Percentiles rank a stretch among this genome's conserved stretches.
phyloP scores from a whole-genome alignment of 73 alveolate species.

The Durusdinium trenchii region DNA sequence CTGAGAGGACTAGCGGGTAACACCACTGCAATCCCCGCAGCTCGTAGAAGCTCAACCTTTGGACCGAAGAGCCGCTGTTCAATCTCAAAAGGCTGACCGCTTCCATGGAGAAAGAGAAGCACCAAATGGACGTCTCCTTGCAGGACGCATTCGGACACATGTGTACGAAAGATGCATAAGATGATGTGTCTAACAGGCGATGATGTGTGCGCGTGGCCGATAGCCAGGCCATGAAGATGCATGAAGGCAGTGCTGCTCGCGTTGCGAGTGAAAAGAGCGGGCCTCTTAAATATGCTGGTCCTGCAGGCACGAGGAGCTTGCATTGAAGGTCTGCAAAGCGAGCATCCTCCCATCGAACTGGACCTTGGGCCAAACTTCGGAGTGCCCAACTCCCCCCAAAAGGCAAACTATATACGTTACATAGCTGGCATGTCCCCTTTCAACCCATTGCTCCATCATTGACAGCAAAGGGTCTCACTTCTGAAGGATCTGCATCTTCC shows the following conservation, averaged over 20 bases:
- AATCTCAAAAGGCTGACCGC: slow-evolving; percentile 54
- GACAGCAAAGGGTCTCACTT: not conserved
- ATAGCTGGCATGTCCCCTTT: not conserved
- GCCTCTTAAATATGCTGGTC: not conserved
- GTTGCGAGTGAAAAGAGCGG: not conserved
- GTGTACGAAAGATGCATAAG: not conserved
- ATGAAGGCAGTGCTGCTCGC: not conserved
- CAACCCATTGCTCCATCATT: not conserved
- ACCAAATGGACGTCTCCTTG: slow-evolving; percentile 37
- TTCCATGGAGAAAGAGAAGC: slow-evolving; percentile 53
- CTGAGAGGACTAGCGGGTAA: slow-evolving; percentile 74
- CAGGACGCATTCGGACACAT: not conserved
- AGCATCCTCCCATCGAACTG: not conserved
- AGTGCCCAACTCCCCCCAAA: not conserved
- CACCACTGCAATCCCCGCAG: slow-evolving; percentile 58
- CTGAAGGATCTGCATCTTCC: slow-evolving; percentile 54
- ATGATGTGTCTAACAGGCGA: not conserved
- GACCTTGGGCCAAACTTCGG: not conserved
- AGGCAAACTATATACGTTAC: not conserved
- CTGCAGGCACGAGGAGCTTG: slow-evolving; percentile 15
- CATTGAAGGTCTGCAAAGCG: slow-evolving; percentile 33
- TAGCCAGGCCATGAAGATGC: too few relatives aligned
- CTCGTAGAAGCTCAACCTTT: not conserved
- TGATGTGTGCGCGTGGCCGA: too few relatives aligned
- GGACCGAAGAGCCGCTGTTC: slow-evolving; percentile 62